Evolutionary conservation across 1,284 basidiomycete species (phyloP), one percentile per base, ranked within the genome.

Genomic region (Cutaneotrichosporon dermatis): DNA sequence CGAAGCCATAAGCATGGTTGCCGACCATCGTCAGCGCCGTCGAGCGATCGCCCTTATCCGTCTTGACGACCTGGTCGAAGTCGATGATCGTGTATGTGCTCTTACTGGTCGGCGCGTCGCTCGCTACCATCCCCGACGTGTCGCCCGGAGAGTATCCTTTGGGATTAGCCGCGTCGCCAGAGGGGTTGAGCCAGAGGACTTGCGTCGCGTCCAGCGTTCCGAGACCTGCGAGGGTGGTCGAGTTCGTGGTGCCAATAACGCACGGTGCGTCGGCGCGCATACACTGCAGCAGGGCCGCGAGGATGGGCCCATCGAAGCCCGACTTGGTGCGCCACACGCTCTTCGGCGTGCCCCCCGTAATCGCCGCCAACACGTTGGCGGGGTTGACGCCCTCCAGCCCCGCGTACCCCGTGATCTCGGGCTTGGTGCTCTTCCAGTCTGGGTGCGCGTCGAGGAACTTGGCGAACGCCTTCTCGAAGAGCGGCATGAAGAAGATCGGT

Each of bases 401-500:
- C 3, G 15, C 49, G 52, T 65, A 65, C 0, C 63, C 63, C 5
- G 40, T 46, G 37, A 5, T 13, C 9, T 41, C 54, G 11, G 46
- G 12, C 15, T 51, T 36, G 8, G 58, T 35, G 4, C 46, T 12
- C n/a, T 53, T 48, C 57, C 56, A 57, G 55, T 54, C 60, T 2
- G 61, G 50, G 25, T 34, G 34, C 3, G 55, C 54, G 58, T 66
- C 64, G 52, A 63, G 60, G 39, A 62, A 66, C 55, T 66, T 66
- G 33, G 64, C 64, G 16, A 63, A 66, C 5, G 61, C 64, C 61
- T 66, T 66, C 51, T 66, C 64, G 40, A 66, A 58, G 13, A 66
- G 57, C 15, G 64, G 64, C 50, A 66, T 62, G 57, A 63, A 66
- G 55, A 61, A 62, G 51, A 62, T 60, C 13, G 61, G 59, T 6